Base-by-base conservation (phyloP, 805 yeast genomes). In the Wickerhamomyces sydowiorum region DNA sequence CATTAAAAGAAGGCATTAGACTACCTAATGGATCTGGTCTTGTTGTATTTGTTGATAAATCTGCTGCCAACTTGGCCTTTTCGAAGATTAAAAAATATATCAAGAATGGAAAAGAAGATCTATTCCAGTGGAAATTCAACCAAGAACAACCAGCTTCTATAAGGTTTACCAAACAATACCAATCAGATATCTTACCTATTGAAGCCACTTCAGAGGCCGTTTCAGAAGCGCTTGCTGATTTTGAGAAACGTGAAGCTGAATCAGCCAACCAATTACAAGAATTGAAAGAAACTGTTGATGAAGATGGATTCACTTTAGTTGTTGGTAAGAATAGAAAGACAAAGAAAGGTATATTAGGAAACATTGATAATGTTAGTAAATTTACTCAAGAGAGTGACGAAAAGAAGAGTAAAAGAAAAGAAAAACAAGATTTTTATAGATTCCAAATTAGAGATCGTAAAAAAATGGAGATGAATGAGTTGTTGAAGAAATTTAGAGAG, bases 381-480 rank as follows among this genome's bases (percentile, higher is more conserved):
- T 63, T 67, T 57, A 54, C 54, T 53, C 42, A 46, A 34, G 50
- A 41, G 30, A 53, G 41, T 24, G 51, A 66, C 45, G 65, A 70
- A 40, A 83, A 76, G 61, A 69, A 74, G 66, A 80, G 82, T 62
- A 78, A 75, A 20, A 32, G 35, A 62, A 80, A 80, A 58, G 90
- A 86, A 54, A 87, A 90, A 69, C 73, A 76, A 51, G 98, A 95
- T 65, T 93, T 93, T 70, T 93, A 93, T 70, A 75, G 96, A 55
- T 93, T 90, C 78, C 99, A 93, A 69, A 77, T 93, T 52, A 81
- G 99, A 64, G 96, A 93, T 61, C 76, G 79, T 57, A 91, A 90
- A 75, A 93, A 93, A 70, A 78, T 75, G 48, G 96, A 91, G 63
- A 88, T 93, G 86, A 86, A 87, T 59, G 89, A 86, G 41, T 69